Evolutionary conservation across 108 stramenopile species (phyloP), one percentile per base, ranked within the genome.

Genomic region (Pseudonitzschia pungens): DNA sequence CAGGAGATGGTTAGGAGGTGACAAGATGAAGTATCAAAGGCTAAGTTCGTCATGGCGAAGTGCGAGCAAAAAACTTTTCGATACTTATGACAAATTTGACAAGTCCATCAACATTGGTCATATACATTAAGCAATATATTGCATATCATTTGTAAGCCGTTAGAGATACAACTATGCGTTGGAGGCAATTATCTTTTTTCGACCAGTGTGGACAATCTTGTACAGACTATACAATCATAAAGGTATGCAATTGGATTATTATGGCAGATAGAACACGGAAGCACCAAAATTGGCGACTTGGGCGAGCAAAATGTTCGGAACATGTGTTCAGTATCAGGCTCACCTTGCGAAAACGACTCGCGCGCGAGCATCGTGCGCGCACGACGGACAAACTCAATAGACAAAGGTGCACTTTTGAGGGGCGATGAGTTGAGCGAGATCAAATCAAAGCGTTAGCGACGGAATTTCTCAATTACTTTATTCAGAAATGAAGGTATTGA

Each of bases 281-380:
- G 0, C 9, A 55, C 12, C 54, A 55, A 55, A 55, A 55, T 55
- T 24, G 54, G 54, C 54, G 54, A 55, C 54, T 55, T 55, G 22
- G 26, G 54, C 54, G 54, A 55, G n/a, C 22, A 26, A 26, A 26
- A 20, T 55, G 54, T 36, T 36, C 2, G 6, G 36, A 5, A 6
- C 6, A 6, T 55, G 54, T 55, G 54, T 24, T 10, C 22, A 1
- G 2, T 1, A 55, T 2, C 5, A 20, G 26, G 54, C 9, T 55
- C 54, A 22, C 54, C 54, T 55, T 1, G 54, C 54, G 54, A 12
- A 55, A 22, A 22, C 10, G 26, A 22, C 21, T 55, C 54, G 54
- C 54, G 54, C 54, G 54, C 54, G 54, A 55, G 54, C 54, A 55
- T 2, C 2, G 2, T 26, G 54, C 10, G 21, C 54, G 10, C 1